Evolutionary conservation across 176 grass and related monocot genomes (phyloP).

Genomic region (Zizania latifolia): DNA sequence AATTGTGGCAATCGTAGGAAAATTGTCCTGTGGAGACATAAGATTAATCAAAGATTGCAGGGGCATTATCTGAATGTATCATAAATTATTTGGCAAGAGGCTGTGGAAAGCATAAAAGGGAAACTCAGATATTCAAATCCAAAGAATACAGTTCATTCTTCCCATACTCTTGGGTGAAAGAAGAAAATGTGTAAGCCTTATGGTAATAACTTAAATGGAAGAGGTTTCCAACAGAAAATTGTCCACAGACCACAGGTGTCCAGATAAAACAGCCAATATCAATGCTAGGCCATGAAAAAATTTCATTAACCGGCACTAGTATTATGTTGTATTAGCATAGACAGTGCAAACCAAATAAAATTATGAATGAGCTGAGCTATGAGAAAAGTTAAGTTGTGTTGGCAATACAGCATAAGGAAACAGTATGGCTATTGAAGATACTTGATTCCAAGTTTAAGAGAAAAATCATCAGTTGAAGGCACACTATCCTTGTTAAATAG

Average conservation of each 20-base stretch:
- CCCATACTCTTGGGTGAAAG: background rate
- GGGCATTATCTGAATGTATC: background rate
- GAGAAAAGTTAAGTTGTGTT: conserved; percentile 4
- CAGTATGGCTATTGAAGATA: background rate
- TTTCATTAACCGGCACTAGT: background rate
- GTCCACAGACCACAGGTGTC: background rate
- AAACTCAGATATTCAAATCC: background rate
- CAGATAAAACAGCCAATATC: background rate
- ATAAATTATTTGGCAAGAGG: background rate
- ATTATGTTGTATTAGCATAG: background rate
- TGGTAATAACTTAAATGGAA: background rate
- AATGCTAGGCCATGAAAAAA: background rate
- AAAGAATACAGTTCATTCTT: background rate
- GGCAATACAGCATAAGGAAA: background rate
- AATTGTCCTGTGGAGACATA: conserved; percentile 35
- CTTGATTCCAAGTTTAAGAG: background rate
- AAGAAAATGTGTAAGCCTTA: background rate
- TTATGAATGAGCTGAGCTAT: background rate
- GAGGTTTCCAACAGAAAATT: background rate
- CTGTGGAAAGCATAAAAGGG: background rate
- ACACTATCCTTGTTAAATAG: background rate
- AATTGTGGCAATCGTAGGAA: conserved; percentile 34
- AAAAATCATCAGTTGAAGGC: background rate
- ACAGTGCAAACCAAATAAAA: background rate
- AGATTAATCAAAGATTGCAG: background rate